Conservation (phyloP, 352 stramenopile species). For the Globisporangium rhizosaccharum region DNA sequence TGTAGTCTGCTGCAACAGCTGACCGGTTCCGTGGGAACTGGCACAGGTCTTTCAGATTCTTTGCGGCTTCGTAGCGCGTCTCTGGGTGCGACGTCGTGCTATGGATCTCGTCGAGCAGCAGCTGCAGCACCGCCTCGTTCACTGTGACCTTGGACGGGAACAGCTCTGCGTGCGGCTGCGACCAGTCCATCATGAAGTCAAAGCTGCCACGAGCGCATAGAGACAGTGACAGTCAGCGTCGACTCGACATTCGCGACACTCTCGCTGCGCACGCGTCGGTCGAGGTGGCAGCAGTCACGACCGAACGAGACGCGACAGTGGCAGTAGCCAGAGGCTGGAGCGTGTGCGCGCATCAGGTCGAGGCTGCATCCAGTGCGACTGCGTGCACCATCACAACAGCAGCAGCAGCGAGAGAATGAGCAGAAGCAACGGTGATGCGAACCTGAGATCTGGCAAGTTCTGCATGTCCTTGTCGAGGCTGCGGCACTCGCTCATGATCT, state of each 20-base stretch:
- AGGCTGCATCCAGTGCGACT: conserved; percentile 2
- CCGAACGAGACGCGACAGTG: not conserved
- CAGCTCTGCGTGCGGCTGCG: conserved; percentile 29
- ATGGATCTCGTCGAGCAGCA: conserved; percentile 56
- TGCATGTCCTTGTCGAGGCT: conserved; percentile 58
- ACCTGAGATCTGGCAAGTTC: conserved; percentile 62
- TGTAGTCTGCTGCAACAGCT: conserved; percentile 31
- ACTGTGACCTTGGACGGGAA: conserved; percentile 37
- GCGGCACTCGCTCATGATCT: conserved; percentile 53
- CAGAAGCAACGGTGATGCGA: conserved; percentile 11
- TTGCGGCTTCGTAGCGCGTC: conserved; percentile 61
- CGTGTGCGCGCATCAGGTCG: conserved; percentile 1
- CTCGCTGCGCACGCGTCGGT: not conserved
- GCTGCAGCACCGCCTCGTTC: conserved; percentile 44
- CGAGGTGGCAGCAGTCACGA: too few relatives aligned
- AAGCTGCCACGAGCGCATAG: conserved; percentile 30
- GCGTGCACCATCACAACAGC: conserved; percentile 15
- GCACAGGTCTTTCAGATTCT: conserved; percentile 73
- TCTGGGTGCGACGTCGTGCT: conserved; percentile 35
- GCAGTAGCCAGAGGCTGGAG: conserved; percentile 13
- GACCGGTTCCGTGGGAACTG: conserved; percentile 46
- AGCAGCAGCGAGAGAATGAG: conserved; percentile 3
- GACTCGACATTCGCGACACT: not conserved
- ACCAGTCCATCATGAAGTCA: conserved; percentile 65
- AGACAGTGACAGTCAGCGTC: conserved; percentile 9